Evolutionary conservation across 164 flowering plant species (phyloP).

Genomic region (Umbilicus rupestris): DNA sequence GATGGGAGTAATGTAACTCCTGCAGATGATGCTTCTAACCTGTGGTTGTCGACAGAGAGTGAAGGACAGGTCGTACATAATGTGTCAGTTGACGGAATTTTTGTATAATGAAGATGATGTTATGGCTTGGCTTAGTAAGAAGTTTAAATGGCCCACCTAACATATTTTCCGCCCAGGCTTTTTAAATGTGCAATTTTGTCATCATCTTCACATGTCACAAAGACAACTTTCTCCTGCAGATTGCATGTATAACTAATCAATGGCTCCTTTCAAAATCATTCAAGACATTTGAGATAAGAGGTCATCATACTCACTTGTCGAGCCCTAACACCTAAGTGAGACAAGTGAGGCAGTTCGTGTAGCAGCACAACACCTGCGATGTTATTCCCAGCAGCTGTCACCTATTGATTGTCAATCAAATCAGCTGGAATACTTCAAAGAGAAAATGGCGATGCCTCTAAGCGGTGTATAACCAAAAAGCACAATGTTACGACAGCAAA

Average conservation of each 20-base stretch:
- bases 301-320: constrained; percentile 57
- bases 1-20: constrained; percentile 47
- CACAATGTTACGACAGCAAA: constrained; percentile 15
- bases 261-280: not conserved
- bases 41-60: constrained; percentile 15
- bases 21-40: constrained; percentile 70
- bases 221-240: constrained; percentile 83
- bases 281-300: not conserved
- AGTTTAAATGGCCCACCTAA: constrained; percentile 40
- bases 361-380: constrained; percentile 79
- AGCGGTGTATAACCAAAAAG: not conserved
- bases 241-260: not conserved
- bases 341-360: constrained; percentile 94
- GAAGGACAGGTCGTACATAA: not conserved
- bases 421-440: not conserved
- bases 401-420: constrained; percentile 32
- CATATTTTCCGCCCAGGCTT: constrained; percentile 48
- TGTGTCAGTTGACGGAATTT: not conserved
- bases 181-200: constrained; percentile 44
- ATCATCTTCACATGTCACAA: constrained; percentile 96
- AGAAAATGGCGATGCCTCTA: not conserved
- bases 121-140: not conserved
- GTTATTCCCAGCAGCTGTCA: constrained; percentile 74
- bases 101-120: not conserved
- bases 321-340: constrained; percentile 97